Base-by-base conservation (phyloP, 129 eudicot species). In the Cynara cardunculus region DNA sequence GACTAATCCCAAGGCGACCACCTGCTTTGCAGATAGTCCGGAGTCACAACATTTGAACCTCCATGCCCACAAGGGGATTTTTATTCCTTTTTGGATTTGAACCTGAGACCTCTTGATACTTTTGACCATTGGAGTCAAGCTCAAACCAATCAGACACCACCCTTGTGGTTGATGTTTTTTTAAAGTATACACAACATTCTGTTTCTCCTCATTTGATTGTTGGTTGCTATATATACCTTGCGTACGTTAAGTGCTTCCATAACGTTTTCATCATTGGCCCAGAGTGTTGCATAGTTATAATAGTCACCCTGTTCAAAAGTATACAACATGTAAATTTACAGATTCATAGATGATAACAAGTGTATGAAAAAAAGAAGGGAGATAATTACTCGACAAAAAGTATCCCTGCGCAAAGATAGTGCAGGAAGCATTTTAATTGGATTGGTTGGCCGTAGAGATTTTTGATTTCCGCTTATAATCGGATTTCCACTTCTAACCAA, bases 261-360 rank as follows among this genome's bases (percentile, higher is more conserved):
- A n/a, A 82, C 85, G 0, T 69, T 61, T 74, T 34, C 30, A 61
- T 75, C 37, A 71, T 46, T 75, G 16, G 85, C 85, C 85, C 85
- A 82, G 25, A 74, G 4, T 21, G 56, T 16, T 49, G 81, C 75
- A 27, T 69, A 82, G 25, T 30, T 7, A 71, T 69, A 69, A 14
- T 24, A 7, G 56, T 68, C 46, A 22, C 10, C 81, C 80, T 74
- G 31, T 31, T 25, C 21, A 22, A 67, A 22, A 22, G 9, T 12
- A 65, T 11, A 39, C 7, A n/a, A 18, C 14, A 19, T 81, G 4
- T 59, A 21, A 9, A 4, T 25, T 8, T 22, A 21, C 1, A 27
- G 26, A 31, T 9, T 18, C 1, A n/a, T 10, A 3, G 26, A 32
- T 26, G 5, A 13, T 13, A 22, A 30, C 64, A 13, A 71, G 28